phyloP scores from a whole-genome alignment of 768 basidiomycete genomes.

The Rhizopogon roseolus region DNA sequence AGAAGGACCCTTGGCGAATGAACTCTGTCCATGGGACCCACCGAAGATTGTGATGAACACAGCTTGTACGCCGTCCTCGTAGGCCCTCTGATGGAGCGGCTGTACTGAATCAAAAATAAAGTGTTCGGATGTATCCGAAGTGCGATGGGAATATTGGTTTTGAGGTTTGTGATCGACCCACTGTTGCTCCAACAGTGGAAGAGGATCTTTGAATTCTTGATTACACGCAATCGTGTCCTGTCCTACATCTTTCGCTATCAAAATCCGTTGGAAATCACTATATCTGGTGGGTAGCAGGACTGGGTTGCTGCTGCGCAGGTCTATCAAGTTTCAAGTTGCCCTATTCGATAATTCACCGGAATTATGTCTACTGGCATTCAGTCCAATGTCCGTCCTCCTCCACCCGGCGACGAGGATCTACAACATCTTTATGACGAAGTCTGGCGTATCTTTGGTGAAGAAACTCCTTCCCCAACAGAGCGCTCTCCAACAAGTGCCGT shows the following conservation, averaged over 20 bases:
- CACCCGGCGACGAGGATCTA: constrained; percentile 65
- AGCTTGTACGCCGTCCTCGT: too few species aligned
- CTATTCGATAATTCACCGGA: constrained; percentile 3
- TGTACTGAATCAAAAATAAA: too few species aligned
- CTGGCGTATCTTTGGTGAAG: constrained; percentile 61
- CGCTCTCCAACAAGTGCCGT: constrained; percentile 15
- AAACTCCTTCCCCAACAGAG: constrained; percentile 28
- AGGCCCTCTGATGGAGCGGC: too few species aligned
- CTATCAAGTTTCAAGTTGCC: constrained; percentile 3
- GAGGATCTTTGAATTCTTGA: not conserved
- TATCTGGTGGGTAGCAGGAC: not conserved
- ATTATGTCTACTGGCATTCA: constrained; percentile 32
- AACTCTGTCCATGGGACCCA: too few species aligned
- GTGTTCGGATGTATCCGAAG: not conserved
- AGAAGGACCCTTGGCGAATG: too few species aligned
- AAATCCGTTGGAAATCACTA: not conserved
- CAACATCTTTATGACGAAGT: constrained; percentile 75
- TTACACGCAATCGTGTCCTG: not conserved
- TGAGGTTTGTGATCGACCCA: too few species aligned
- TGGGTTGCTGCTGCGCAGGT: not conserved
- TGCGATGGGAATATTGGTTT: not conserved
- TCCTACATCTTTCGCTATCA: not conserved
- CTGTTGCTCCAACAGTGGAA: too few species aligned
- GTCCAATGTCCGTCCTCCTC: constrained; percentile 28
- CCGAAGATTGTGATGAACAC: too few species aligned